Base-by-base conservation (phyloP, 192 early-diverging fungal species). In the Coemansia sp. region DNA sequence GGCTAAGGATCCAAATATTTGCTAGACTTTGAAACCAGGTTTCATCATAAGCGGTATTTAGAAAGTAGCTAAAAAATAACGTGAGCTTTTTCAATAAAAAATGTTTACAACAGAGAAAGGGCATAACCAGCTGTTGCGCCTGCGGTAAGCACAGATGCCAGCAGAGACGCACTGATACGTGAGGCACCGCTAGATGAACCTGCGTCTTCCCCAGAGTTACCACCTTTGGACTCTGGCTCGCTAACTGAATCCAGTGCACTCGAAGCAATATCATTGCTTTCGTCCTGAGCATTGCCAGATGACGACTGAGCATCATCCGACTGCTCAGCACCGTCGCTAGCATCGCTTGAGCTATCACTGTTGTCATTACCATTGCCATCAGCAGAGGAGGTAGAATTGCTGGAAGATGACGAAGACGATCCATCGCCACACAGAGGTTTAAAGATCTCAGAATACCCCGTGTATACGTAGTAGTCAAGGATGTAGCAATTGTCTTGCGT, bases 401-500 rank as follows among this genome's bases (percentile, higher is more conserved):
- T n/a, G 33, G 37, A 55, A 2, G 37, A 39, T 39, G 37, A 3
- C 1, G 37, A 13, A 15, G 20, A 23, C 2, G 48, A 51, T 51
- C 25, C 48, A 26, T 61, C 46, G 0, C 30, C 26, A 33, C 75
- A 72, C 12, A 69, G 33, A 3, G 66, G 57, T 43, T 49, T 72
- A 26, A 78, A 78, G 7, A 69, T 66, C 0, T 37, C 16, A 2
- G 63, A 68, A 39, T 57, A 63, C 0, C 77, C 77, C 1, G 77
- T 79, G 34, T 49, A 57, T 29, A 84, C 48, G 51, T 84, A 84
- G 56, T 77, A 84, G 63, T 84, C 82, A 0, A 71, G 45, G 10
- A 79, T 68, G 26, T 80, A 84, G 65, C 82, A 84, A 56, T 68
- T 71, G 30, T 84, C 82, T 7, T 35, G 77, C 0, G 82, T 84